phyloP scores from a whole-genome alignment of 257 asterid genomes.

The Solanum sitiens region DNA sequence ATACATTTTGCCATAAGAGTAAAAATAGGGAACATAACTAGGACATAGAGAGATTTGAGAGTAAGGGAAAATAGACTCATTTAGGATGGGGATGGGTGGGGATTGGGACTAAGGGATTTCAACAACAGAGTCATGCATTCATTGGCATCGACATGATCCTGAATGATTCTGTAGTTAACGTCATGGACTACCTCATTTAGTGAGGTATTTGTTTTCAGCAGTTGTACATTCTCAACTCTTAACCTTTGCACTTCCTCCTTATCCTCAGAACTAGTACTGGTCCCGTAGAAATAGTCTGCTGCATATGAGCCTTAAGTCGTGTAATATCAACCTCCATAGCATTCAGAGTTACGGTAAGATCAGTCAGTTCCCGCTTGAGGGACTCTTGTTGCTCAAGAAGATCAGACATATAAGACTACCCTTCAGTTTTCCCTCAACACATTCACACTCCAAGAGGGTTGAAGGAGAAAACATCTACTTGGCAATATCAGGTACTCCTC shows the following conservation, averaged over 20 bases:
- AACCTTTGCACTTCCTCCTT: not conserved
- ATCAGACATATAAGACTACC: not conserved
- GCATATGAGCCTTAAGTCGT: not conserved
- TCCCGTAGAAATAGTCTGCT: not conserved
- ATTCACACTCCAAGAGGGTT: not conserved
- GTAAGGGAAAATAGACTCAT: not conserved
- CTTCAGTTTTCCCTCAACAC: not conserved
- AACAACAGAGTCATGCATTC: not conserved
- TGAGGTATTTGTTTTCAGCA: not conserved
- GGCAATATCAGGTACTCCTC: not conserved
- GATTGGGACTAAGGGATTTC: not conserved
- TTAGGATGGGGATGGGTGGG: not conserved
- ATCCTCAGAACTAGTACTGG: not conserved
- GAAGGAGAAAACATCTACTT: not conserved
- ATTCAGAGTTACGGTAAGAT: not conserved
- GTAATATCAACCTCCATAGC: not conserved
- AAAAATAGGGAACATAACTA: not conserved
- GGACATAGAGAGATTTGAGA: not conserved
- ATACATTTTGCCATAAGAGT: not conserved
- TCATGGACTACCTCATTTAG: not conserved
- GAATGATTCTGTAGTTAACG: not conserved
- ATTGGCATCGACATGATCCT: too few relatives aligned
- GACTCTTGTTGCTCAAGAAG: not conserved
- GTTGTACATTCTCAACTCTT: not conserved
- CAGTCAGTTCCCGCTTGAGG: not conserved